Evolutionary conservation across 257 asterid species (phyloP).

Genomic region (Verbascum thapsus): DNA sequence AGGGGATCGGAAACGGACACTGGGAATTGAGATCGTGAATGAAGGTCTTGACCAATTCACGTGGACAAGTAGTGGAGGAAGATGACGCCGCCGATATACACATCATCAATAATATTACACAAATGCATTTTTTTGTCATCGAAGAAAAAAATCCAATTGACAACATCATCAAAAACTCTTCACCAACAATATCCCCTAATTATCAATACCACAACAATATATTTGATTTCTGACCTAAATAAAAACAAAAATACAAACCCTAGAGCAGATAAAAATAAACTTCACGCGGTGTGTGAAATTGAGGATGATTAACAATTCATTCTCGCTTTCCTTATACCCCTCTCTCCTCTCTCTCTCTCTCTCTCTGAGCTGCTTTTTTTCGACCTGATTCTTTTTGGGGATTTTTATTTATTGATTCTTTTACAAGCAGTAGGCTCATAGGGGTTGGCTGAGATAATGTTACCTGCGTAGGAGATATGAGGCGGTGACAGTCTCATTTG

Average conservation of each 20-base stretch:
- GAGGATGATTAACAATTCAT: no score
- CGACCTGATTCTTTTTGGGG: constrained; percentile 21
- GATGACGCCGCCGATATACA: constrained; percentile 35
- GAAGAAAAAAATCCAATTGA: constrained; percentile 34
- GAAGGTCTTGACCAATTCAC: constrained; percentile 39
- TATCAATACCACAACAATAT: background rate
- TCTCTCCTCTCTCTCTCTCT: background rate
- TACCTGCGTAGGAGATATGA: background rate
- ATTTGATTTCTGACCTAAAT: background rate
- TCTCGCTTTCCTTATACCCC: no score
- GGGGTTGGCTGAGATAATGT: background rate
- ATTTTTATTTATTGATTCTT: background rate
- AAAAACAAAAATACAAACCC: constrained; percentile 12
- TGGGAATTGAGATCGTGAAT: constrained; percentile 53
- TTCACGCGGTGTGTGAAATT: no score
- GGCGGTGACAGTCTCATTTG: background rate
- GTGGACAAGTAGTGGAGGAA: constrained; percentile 32
- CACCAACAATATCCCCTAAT: constrained; percentile 25
- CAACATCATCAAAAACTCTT: constrained; percentile 9
- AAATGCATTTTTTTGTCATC: constrained; percentile 34
- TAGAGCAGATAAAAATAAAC: constrained; percentile 19
- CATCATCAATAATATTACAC: constrained; percentile 25
- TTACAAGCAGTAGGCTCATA: constrained; percentile 9
- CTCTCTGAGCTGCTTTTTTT: constrained; percentile 20
- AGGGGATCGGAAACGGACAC: constrained; percentile 44